Base-by-base conservation (phyloP, 768 basidiomycete genomes). In the Leccinum broughii region DNA sequence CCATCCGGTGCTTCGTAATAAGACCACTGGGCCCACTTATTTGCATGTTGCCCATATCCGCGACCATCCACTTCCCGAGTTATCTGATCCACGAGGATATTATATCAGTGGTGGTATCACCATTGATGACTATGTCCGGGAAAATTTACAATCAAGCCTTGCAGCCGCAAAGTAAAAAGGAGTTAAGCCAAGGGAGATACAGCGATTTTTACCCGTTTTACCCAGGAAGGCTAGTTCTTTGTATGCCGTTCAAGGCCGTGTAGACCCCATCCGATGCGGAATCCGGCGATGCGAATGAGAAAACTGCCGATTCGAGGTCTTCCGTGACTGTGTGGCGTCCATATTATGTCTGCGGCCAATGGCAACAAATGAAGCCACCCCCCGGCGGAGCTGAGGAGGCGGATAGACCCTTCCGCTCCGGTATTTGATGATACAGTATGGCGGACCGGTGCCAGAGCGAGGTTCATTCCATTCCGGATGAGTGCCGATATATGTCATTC, bases 401-500 rank as follows among this genome's bases (percentile, higher is more conserved):
- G 24, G 28, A 34, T 17, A 50, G 37, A 55, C 56, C 32, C 44
- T 20, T 59, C 51, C 53, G 54, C 63, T 68, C 51, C 75, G 73
- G 71, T 82, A 70, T 63, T 85, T 80, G 32, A 82, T 74, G 51
- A 90, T 78, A 66, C 84, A 85, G 26, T 14, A 24, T 13, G 22
- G 7, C 85, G 83, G 34, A 77, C 79, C 35, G 89, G 76, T 8
- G 84, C 82, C 39, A 83, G 77, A 0, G 83, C 84, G 37, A 92
- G 80, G 68, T 91, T 87, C 3, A 79, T 88, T 91, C 87, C 3
- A 79, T 88, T 24, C 88, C 90, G 0, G 89, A 86, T 6, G 87
- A 91, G 66, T 91, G 87, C 10, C 20, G 78, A 59, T 86, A 77
- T 66, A 92, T 85, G 24, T 88, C 76, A n/a, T 75, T 70, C 0